Evolutionary conservation across 1,284 basidiomycete genomes (phyloP).

Genomic region (Boletus sp.): DNA sequence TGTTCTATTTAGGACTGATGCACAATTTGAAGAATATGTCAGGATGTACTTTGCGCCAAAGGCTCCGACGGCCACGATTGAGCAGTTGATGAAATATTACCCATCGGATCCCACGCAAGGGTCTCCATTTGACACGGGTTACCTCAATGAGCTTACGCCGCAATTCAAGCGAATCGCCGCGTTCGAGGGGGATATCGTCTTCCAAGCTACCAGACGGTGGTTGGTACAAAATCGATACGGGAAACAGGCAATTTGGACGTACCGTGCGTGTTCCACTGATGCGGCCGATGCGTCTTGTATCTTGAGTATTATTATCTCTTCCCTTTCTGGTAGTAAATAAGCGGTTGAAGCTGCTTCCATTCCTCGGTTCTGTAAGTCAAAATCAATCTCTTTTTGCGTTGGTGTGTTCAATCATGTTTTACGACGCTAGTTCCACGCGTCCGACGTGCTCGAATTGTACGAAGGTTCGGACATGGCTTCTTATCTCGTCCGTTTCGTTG

Average conservation of each 20-base stretch:
- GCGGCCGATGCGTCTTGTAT: background rate
- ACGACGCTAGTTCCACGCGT: slow-evolving; percentile 38
- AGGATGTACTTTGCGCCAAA: slow-evolving; percentile 39
- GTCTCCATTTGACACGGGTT: slow-evolving; percentile 55
- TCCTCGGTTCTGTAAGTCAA: slow-evolving; percentile 43
- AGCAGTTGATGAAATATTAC: slow-evolving; percentile 43
- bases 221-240: slow-evolving; percentile 47
- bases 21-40: slow-evolving; percentile 43
- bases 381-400: no score
- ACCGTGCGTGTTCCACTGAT: slow-evolving; percentile 37
- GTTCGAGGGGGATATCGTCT: slow-evolving; percentile 54
- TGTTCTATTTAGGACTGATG: slow-evolving; percentile 39
- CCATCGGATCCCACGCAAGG: slow-evolving; percentile 48
- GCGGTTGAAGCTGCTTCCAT: slow-evolving; percentile 46
- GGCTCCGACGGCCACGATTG: slow-evolving; percentile 35
- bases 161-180: slow-evolving; percentile 59
- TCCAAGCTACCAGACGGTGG: slow-evolving; percentile 56
- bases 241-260: slow-evolving; percentile 54
- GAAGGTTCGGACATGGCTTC: slow-evolving; percentile 44
- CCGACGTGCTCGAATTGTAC: slow-evolving; percentile 46
- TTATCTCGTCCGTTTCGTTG: slow-evolving; percentile 47
- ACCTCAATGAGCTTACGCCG: slow-evolving; percentile 48
- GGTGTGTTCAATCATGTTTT: background rate
- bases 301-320: background rate
- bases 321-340: slow-evolving; percentile 39